Evolutionary conservation across 805 yeast species (phyloP).

Genomic region (Yarrowia sp.): DNA sequence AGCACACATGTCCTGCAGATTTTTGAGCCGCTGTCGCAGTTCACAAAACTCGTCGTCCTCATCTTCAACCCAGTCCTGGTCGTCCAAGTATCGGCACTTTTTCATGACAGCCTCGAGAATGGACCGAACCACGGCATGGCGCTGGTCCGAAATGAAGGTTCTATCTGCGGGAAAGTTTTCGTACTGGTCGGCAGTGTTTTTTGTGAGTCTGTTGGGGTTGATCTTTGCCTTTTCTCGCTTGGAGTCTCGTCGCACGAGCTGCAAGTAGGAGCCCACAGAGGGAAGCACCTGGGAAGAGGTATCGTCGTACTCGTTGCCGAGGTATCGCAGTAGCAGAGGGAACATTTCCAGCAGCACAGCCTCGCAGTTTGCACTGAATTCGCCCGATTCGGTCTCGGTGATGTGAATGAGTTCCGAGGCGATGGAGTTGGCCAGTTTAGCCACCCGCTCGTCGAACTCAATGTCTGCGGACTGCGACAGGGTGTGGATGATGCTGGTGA

Average conservation of each 20-base stretch:
- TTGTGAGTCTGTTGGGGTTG: conserved; percentile 51
- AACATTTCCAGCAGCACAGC: conserved; percentile 65
- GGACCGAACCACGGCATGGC: conserved; percentile 63
- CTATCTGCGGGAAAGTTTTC: conserved; percentile 46
- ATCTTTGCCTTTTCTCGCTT: conserved; percentile 57
- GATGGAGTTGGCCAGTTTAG: conserved; percentile 74
- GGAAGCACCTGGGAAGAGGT: conserved; percentile 83
- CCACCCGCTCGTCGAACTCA: conserved; percentile 77
- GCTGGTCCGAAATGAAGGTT: conserved; percentile 49
- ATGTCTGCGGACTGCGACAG: conserved; percentile 55
- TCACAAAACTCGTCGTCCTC: conserved; percentile 84
- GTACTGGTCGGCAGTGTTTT: conserved; percentile 45
- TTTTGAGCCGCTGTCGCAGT: conserved; percentile 72
- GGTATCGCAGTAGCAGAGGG: conserved; percentile 74
- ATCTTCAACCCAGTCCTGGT: conserved; percentile 64
- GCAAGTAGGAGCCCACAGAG: conserved; percentile 74
- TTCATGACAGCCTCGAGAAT: conserved; percentile 72
- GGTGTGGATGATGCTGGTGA: conserved; percentile 61
- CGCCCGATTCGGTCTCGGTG: conserved; percentile 55
- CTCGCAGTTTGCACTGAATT: conserved; percentile 43
- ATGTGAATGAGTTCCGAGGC: conserved; percentile 79
- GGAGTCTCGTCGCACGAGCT: conserved; percentile 62
- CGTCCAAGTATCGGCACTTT: conserved; percentile 82
- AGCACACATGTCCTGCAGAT: conserved; percentile 84
- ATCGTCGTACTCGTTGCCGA: conserved; percentile 87